Conservation (phyloP, 1,139 yeast genomes). For the Hyphopichia burtonii region DNA sequence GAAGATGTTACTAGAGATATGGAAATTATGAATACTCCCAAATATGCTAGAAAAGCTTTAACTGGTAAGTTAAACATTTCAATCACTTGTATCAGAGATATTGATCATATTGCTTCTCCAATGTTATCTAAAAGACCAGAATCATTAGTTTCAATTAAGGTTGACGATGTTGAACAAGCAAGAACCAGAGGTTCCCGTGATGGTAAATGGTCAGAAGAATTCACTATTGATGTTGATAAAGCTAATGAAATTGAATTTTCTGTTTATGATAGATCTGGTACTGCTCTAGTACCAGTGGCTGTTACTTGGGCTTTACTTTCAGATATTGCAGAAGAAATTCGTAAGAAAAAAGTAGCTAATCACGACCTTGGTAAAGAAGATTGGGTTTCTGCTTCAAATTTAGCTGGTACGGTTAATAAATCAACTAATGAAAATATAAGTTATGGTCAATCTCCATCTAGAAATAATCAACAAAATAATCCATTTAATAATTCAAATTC, state of each 20-base stretch:
- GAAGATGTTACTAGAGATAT: constrained; percentile 66
- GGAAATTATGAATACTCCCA: constrained; percentile 63
- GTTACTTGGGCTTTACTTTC: constrained; percentile 86
- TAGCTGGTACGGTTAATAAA: constrained; percentile 31
- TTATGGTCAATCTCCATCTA: constrained; percentile 25
- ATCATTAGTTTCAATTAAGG: constrained; percentile 70
- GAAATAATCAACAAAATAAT: neutral
- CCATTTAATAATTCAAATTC: neutral
- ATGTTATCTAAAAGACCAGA: constrained; percentile 77
- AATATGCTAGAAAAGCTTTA: constrained; percentile 76
- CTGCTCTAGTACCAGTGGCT: constrained; percentile 80
- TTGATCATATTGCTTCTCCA: constrained; percentile 89
- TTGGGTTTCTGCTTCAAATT: constrained; percentile 81
- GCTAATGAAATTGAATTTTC: constrained; percentile 90
- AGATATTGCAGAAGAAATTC: constrained; percentile 89
- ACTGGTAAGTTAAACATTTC: constrained; percentile 75
- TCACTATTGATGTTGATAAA: constrained; percentile 76
- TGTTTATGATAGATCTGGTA: constrained; percentile 76
- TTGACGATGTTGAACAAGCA: constrained; percentile 83
- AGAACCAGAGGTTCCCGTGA: constrained; percentile 71
- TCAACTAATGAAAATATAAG: constrained; percentile 52
- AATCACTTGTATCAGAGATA: constrained; percentile 77
- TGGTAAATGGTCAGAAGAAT: constrained; percentile 85
- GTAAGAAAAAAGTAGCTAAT: constrained; percentile 77
- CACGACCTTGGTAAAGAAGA: constrained; percentile 71